Conservation (phyloP, 768 basidiomycete genomes). For the Boletus sp. region DNA sequence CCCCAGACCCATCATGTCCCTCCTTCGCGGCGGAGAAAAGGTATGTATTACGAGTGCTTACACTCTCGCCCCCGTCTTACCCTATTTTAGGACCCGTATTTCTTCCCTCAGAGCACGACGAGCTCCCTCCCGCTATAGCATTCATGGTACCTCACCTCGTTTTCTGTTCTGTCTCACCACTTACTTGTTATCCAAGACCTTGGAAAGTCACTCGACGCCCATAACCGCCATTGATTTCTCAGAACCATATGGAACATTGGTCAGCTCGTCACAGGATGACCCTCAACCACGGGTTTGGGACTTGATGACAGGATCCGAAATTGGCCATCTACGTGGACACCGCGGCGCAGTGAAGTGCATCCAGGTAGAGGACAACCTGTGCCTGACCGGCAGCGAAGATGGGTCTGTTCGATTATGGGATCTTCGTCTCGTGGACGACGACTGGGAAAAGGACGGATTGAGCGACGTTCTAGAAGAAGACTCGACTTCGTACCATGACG, state of each 20-base stretch:
- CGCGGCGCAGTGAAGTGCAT: conserved; percentile 79
- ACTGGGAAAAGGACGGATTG: conserved; percentile 52
- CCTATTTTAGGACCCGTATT: conserved; percentile 76
- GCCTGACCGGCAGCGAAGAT: conserved; percentile 88
- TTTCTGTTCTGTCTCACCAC: background rate
- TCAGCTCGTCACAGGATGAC: conserved; percentile 85
- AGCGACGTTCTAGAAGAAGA: conserved; percentile 67
- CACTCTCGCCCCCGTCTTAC: conserved; percentile 2
- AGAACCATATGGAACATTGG: conserved; percentile 93
- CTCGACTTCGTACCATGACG: conserved; percentile 36
- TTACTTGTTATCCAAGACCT: conserved; percentile 52
- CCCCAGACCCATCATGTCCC: conserved; percentile 15
- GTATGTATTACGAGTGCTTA: conserved; percentile 4
- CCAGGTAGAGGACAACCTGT: conserved; percentile 90
- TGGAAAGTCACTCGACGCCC: conserved; percentile 76
- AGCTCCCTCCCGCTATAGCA: conserved; percentile 89
- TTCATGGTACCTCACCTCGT: conserved; percentile 73
- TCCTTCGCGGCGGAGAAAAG: conserved; percentile 36
- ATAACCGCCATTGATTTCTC: conserved; percentile 92
- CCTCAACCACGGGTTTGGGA: conserved; percentile 93
- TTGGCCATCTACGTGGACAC: conserved; percentile 84
- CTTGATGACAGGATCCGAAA: conserved; percentile 82
- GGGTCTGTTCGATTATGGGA: conserved; percentile 90
- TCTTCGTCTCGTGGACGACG: conserved; percentile 77
- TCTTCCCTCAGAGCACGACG: conserved; percentile 95